Evolutionary conservation across 345 rosid genomes (phyloP).

Genomic region (Sisymbrium altissimum): DNA sequence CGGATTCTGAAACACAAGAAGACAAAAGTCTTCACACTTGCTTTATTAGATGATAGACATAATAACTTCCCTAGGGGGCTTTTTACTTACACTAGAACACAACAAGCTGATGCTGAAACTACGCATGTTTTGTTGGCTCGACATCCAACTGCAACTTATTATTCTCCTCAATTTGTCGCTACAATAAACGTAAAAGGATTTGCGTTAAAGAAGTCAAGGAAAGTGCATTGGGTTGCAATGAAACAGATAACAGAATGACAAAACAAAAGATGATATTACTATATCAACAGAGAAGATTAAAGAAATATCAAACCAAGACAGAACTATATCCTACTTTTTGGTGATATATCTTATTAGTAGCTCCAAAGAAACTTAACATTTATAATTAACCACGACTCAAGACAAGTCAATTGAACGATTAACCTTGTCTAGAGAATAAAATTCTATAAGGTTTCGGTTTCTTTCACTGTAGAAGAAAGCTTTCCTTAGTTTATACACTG

Average conservation of each 20-base stretch:
- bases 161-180: slow-evolving; percentile 57
- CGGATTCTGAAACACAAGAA: neutral
- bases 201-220: neutral
- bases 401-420: neutral
- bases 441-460: neutral
- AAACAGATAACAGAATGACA: neutral
- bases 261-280: neutral
- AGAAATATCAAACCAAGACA: neutral
- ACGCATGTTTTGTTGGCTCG: slow-evolving; percentile 34
- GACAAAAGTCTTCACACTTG: neutral
- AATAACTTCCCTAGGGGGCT: neutral
- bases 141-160: slow-evolving; percentile 33
- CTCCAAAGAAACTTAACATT: neutral
- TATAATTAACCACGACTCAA: neutral
- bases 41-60: neutral
- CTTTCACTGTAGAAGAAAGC: neutral
- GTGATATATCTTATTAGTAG: neutral
- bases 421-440: neutral
- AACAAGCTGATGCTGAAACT: slow-evolving; percentile 10
- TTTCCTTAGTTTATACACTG: neutral
- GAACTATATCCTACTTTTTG: neutral
- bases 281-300: neutral
- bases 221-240: neutral
- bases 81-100: slow-evolving; percentile 8
- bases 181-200: neutral